Evolutionary conservation across 495 filamentous ascomycete genomes (phyloP).

Genomic region (Aspergillus homomorphus): DNA sequence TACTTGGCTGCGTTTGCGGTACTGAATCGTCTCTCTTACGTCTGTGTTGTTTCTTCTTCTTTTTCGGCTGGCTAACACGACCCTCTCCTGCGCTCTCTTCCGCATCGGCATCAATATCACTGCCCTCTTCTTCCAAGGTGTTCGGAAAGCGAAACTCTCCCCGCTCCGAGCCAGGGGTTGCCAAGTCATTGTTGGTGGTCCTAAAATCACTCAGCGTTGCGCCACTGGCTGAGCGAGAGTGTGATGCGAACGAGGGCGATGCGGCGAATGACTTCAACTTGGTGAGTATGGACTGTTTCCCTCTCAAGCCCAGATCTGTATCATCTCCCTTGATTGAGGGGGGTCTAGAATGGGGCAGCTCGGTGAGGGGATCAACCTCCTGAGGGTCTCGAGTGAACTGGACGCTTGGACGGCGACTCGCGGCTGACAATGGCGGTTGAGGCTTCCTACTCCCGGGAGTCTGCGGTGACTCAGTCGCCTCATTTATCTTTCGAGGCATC

Average conservation of each 20-base stretch:
- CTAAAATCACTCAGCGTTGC: constrained; percentile 35
- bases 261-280: constrained; percentile 60
- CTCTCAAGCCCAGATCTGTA: constrained; percentile 44
- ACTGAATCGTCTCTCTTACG: constrained; percentile 52
- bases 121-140: constrained; percentile 58
- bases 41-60: constrained; percentile 50
- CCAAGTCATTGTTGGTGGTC: constrained; percentile 25
- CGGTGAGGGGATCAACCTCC: constrained; percentile 37
- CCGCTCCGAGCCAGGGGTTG: constrained; percentile 44
- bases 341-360: constrained; percentile 48
- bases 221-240: constrained; percentile 44
- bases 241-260: constrained; percentile 37
- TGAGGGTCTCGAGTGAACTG: constrained; percentile 59
- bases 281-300: constrained; percentile 62
- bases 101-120: constrained; percentile 74
- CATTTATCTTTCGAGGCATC: constrained; percentile 28
- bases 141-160: constrained; percentile 54
- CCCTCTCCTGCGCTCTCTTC: constrained; percentile 60
- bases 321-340: constrained; percentile 59
- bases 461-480: constrained; percentile 24
- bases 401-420: constrained; percentile 56
- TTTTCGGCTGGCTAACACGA: constrained; percentile 33
- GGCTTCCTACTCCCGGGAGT: constrained; percentile 23
- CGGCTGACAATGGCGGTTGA: constrained; percentile 34
- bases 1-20: constrained; percentile 59